Evolutionary conservation across 495 filamentous ascomycete genomes (phyloP).

Genomic region (Staphylotrichum tortipilum): DNA sequence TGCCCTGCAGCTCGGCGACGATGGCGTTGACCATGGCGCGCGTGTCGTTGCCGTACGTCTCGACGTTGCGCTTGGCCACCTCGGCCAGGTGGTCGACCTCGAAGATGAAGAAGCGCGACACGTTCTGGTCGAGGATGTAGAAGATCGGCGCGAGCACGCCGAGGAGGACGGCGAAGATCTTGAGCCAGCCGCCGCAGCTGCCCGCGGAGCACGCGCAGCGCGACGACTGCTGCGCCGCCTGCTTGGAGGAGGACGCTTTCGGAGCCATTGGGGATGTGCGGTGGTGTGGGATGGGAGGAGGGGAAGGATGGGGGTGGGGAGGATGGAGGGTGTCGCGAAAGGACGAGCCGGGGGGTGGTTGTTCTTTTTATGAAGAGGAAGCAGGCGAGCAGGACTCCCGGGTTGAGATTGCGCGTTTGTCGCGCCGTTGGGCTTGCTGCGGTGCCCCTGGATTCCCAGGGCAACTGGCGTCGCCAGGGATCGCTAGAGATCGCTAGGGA

Average conservation of each 20-base stretch:
- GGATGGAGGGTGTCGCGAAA: neutral
- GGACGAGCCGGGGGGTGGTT: too few species aligned
- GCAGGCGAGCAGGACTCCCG: too few species aligned
- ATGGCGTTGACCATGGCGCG: slow-evolving; percentile 58
- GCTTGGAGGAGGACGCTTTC: slow-evolving; percentile 11
- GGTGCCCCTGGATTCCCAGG: neutral
- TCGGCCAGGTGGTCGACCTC: slow-evolving; percentile 57
- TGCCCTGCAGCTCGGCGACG: slow-evolving; percentile 43
- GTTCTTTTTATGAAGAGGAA: too few species aligned
- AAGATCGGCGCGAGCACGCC: slow-evolving; percentile 51
- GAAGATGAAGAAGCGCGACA: slow-evolving; percentile 74
- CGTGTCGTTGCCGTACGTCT: slow-evolving; percentile 63
- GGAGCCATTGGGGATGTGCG: slow-evolving; percentile 8
- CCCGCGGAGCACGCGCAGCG: slow-evolving; percentile 9
- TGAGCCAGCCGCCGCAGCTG: slow-evolving; percentile 36
- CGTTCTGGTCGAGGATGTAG: slow-evolving; percentile 56
- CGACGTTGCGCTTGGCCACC: slow-evolving; percentile 55
- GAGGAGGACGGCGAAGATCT: slow-evolving; percentile 51
- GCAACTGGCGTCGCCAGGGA: too few species aligned
- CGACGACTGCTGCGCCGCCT: too few species aligned
- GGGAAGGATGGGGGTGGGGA: neutral
- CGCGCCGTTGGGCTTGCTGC: too few species aligned
- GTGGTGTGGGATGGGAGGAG: neutral
- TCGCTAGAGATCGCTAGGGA: too few species aligned
- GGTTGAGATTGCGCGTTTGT: too few species aligned